Conservation (phyloP, 345 rosid genomes). For the Nephelium lappaceum region DNA sequence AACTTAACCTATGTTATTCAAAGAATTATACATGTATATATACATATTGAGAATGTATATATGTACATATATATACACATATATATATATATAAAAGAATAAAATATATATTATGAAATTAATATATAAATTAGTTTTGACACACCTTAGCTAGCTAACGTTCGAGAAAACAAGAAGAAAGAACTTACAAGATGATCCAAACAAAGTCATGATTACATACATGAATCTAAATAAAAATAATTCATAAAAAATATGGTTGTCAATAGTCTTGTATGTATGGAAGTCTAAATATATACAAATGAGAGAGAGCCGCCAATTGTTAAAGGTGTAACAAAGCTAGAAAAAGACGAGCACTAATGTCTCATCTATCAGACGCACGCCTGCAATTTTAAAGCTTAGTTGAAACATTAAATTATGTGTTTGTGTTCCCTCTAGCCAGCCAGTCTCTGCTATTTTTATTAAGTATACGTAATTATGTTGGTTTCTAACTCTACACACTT, state of each 20-base stretch:
- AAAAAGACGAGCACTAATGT: conserved; percentile 35
- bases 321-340: not conserved
- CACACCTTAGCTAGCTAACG: too few relatives aligned
- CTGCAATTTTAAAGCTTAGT: conserved; percentile 13
- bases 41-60: too few relatives aligned
- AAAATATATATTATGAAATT: too few relatives aligned
- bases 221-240: not conserved
- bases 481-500: conserved; percentile 38
- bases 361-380: conserved; percentile 44
- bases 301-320: conserved; percentile 29
- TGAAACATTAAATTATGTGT: conserved; percentile 27
- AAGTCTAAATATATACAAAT: too few relatives aligned
- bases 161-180: too few relatives aligned
- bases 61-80: too few relatives aligned
- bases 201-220: not conserved
- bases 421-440: conserved; percentile 17
- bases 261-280: too few relatives aligned
- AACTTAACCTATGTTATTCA: too few relatives aligned
- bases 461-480: conserved; percentile 38
- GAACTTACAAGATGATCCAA: too few relatives aligned
- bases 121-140: too few relatives aligned
- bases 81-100: too few relatives aligned
- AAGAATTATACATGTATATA: too few relatives aligned
- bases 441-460: conserved; percentile 9
- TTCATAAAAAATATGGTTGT: not conserved